A percentile compares a stretch with the other conserved stretches of the same genome.
These are phyloP conservation scores for Chlorella sp. DNA, from an alignment of 139 green algal genomes.

Conservation along the genomic window DNA sequence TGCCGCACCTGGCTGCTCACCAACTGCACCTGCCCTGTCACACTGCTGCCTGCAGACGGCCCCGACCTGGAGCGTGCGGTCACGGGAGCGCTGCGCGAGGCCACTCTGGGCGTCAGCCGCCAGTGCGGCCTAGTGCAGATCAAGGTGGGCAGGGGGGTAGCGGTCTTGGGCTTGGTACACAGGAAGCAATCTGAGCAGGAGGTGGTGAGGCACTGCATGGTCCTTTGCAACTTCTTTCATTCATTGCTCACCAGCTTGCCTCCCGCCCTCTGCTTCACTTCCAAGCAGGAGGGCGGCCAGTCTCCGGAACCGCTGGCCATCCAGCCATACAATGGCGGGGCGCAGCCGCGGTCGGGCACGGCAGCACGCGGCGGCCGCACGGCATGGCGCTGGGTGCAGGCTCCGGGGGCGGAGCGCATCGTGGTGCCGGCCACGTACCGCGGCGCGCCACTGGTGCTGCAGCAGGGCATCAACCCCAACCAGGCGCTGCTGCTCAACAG, in stretches of 20 bases:
- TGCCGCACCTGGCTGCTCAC: no score
- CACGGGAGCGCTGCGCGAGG: conserved; percentile 54
- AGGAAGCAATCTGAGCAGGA: not conserved
- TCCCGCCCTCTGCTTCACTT: no score
- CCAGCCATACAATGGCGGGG: conserved; percentile 10
- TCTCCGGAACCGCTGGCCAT: conserved; percentile 21
- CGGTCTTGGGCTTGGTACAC: no score
- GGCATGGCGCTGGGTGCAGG: conserved; percentile 35
- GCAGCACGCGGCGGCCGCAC: conserved; percentile 22
- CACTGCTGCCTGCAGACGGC: not conserved
- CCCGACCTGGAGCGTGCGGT: conserved; percentile 55
- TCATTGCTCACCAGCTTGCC: not conserved
- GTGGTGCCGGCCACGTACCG: conserved; percentile 25
- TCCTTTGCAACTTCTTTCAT: not conserved
- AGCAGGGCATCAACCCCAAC: conserved; percentile 44
- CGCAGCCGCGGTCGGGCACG: not conserved
- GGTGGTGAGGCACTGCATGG: not conserved
- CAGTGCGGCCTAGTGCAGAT: conserved; percentile 66
- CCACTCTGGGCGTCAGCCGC: conserved; percentile 54
- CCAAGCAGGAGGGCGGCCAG: conserved; percentile 22
- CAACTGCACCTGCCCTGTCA: no score
- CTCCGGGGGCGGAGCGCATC: not conserved
- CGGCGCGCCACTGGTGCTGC: conserved; percentile 11
- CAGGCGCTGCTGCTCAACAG: conserved; percentile 70
- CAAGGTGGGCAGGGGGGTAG: conserved; percentile 21